Percentiles rank a stretch among this genome's conserved stretches.
Evolutionary conservation across 2,329 filamentous ascomycete species (phyloP).

Genomic region (Talaromyces sp.): DNA sequence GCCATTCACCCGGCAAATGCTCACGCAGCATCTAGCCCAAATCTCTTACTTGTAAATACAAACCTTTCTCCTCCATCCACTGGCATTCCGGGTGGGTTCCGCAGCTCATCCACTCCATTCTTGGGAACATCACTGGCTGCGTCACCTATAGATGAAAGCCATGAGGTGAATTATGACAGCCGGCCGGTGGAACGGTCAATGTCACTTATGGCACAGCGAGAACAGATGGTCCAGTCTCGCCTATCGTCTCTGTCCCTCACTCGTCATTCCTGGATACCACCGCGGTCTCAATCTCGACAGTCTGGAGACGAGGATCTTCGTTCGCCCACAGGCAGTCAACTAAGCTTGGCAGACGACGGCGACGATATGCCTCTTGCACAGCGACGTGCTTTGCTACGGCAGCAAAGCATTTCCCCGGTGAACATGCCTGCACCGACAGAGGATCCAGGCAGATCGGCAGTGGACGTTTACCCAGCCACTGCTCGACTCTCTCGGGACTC

Average conservation of each 20-base stretch:
- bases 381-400: constrained; percentile 58
- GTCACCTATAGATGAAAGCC: constrained; percentile 12
- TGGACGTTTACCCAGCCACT: constrained; percentile 48
- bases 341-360: constrained; percentile 22
- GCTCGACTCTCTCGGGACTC: constrained; percentile 12
- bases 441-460: neutral
- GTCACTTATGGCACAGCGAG: constrained; percentile 54
- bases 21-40: neutral
- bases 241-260: constrained; percentile 33
- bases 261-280: constrained; percentile 25
- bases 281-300: constrained; percentile 24
- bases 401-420: constrained; percentile 33
- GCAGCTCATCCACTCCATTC: constrained; percentile 20
- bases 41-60: neutral
- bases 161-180: constrained; percentile 15
- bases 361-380: constrained; percentile 65
- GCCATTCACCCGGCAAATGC: neutral
- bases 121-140: constrained; percentile 15
- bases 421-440: constrained; percentile 23
- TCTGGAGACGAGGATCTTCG: constrained; percentile 18
- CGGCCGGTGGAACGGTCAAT: constrained; percentile 25
- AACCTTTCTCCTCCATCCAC: neutral
- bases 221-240: constrained; percentile 44
- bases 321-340: constrained; percentile 12
- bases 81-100: constrained; percentile 5